Evolutionary conservation across 2,329 filamentous ascomycete species (phyloP), one percentile per base, ranked within the genome.

Genomic region (Talaromyces sp.): DNA sequence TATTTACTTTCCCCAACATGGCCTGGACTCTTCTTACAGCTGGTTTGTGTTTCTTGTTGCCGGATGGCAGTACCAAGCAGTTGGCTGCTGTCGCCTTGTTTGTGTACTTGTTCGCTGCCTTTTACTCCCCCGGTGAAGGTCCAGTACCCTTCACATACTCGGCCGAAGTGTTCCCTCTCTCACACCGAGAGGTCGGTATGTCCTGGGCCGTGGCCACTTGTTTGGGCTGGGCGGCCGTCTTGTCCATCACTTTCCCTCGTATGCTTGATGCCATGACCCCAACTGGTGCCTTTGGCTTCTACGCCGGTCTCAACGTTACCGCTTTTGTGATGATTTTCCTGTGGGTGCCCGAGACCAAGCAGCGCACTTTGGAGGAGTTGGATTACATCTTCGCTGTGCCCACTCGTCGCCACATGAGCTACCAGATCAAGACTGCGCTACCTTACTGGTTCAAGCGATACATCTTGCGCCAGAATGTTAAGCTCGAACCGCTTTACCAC

Each of bases 1-100:
- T 89, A 0, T 89, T 89, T 74, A 89, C 87, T 2, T 89, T 89
- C 71, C 87, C 87, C 0, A 82, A 89, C 66, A 89, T 89, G 87
- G 85, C 85, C 13, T 88, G 87, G 86, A 87, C 86, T 4, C 76
- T 89, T n/a, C 80, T 89, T 0, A 85, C 85, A 0, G 86, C 85
- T n/a, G 87, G 85, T 4, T 81, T 89, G 56, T 86, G 82, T 69
- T 86, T 85, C 60, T 80, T 85, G 45, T 82, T 88, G 22, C 77
- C 78, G 0, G 68, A 70, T 33, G 70, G 75, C 0, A 78, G 72
- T 24, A 80, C 71, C 0, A 79, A 81, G 0, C 82, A 84, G 64
- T 78, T 86, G 13, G 85, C 77, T 0, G 73, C 85, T 0, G 83
- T 89, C 52, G 85, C 86, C 0, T 73, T 88, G 4, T 89, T 89